These are phyloP conservation scores for Sporisorium sorghi DNA, from an alignment of 1,284 basidiomycete species.

Conservation along the genomic window DNA sequence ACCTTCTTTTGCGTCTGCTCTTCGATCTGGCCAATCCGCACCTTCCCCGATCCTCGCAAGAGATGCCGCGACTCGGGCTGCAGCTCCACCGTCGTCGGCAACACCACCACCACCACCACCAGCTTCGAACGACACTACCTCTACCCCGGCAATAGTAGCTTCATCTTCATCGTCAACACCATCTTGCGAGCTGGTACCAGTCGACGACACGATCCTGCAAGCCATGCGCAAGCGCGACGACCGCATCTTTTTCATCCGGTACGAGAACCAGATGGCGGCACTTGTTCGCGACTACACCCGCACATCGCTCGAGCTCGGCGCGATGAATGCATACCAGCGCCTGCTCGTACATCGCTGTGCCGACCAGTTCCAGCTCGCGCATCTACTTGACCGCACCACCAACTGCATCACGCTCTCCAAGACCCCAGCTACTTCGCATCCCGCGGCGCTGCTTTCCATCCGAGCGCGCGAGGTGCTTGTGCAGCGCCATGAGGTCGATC, in stretches of 20 bases:
- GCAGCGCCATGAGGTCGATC: conserved; percentile 26
- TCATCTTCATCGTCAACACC: not conserved
- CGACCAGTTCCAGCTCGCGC: conserved; percentile 50
- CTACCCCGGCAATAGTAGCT: not conserved
- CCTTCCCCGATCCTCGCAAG: not conserved
- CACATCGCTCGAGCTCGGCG: conserved; percentile 41
- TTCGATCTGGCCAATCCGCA: conserved; percentile 17
- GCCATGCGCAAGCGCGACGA: conserved; percentile 54
- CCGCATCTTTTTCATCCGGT: conserved; percentile 56
- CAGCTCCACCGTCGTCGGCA: not conserved
- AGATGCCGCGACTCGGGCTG: not conserved
- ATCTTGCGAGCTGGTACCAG: conserved; percentile 4
- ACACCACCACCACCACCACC: conserved; percentile 1
- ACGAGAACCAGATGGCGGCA: conserved; percentile 53
- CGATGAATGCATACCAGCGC: conserved; percentile 62
- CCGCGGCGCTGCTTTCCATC: conserved; percentile 31
- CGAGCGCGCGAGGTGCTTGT: conserved; percentile 26
- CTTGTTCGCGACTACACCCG: conserved; percentile 34
- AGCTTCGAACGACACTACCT: not conserved
- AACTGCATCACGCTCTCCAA: conserved; percentile 53
- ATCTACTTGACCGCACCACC: conserved; percentile 47
- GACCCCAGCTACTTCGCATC: conserved; percentile 25
- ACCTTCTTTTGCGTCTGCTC: conserved; percentile 27
- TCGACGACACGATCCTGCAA: conserved; percentile 53
- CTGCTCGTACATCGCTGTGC: conserved; percentile 55